Evolutionary conservation across 495 filamentous ascomycete species (phyloP).

Genomic region (Hyaloscypha variabilis): DNA sequence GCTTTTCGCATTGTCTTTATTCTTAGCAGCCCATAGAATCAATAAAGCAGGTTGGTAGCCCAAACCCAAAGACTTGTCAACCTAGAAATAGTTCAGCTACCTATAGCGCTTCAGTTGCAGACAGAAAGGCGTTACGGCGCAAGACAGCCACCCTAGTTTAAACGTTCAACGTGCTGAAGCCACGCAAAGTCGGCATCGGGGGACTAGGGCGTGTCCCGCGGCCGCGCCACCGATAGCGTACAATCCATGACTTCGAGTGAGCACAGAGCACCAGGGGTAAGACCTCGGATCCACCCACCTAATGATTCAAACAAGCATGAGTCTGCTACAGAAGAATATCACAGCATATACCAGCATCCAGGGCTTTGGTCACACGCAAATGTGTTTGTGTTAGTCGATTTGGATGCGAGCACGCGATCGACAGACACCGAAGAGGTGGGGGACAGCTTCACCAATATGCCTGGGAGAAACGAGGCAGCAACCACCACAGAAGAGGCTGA

Average conservation of each 20-base stretch:
- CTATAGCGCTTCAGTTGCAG: too few species aligned
- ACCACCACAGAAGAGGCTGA: slow-evolving; percentile 22
- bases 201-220: too few species aligned
- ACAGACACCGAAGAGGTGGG: not conserved
- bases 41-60: not conserved
- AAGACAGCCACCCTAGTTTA: too few species aligned
- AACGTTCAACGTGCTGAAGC: not conserved
- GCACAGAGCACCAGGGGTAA: too few species aligned
- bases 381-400: not conserved
- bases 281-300: not conserved
- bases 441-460: slow-evolving; percentile 28
- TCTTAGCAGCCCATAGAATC: not conserved
- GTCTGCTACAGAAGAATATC: slow-evolving; percentile 16
- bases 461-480: slow-evolving; percentile 20
- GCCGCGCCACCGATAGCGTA: too few species aligned
- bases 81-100: not conserved
- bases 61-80: not conserved
- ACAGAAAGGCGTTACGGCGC: not conserved
- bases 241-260: too few species aligned
- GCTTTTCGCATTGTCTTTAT: not conserved
- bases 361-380: not conserved
- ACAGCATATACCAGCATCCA: not conserved
- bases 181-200: not conserved
- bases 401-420: slow-evolving; percentile 12
- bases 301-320: slow-evolving; percentile 12